phyloP scores from a whole-genome alignment of 768 basidiomycete species.

The Ramaria sp. region DNA sequence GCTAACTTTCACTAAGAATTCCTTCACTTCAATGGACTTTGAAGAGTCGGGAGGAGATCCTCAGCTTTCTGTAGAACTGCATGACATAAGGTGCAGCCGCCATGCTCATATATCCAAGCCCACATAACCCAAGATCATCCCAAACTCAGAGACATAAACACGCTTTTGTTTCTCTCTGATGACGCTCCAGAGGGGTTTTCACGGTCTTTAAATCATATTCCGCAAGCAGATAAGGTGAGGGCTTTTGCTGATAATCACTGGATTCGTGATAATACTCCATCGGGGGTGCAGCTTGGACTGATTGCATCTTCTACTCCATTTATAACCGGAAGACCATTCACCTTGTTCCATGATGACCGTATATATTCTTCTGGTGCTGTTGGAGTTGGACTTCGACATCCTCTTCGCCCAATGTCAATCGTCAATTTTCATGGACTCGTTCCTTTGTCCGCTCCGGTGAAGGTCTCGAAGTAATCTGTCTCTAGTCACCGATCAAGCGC shows the following conservation, averaged over 20 bases:
- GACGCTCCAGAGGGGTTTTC: conserved; percentile 37
- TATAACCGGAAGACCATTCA: conserved; percentile 62
- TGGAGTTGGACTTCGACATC: conserved; percentile 39
- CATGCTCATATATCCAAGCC: background rate
- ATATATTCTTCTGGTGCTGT: conserved; percentile 58
- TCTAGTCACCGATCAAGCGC: background rate
- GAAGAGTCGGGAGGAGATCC: background rate
- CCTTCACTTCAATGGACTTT: background rate
- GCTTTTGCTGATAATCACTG: background rate
- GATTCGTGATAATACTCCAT: background rate
- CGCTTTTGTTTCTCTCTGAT: conserved; percentile 48
- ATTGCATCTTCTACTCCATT: conserved; percentile 70
- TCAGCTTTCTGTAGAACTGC: background rate
- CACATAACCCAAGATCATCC: background rate
- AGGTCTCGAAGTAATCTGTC: conserved; percentile 41
- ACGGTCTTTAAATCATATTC: conserved; percentile 30
- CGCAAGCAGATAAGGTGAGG: conserved; percentile 36
- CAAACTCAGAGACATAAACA: conserved; percentile 15
- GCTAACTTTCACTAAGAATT: background rate
- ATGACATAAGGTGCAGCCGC: background rate
- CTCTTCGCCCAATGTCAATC: conserved; percentile 11
- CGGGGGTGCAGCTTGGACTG: conserved; percentile 44
- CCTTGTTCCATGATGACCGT: conserved; percentile 46
- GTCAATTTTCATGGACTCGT: conserved; percentile 30
- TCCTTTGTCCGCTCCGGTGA: conserved; percentile 34